Conservation (phyloP, 2,329 filamentous ascomycete genomes). For the Neophaeococcomyces mojaviensis region DNA sequence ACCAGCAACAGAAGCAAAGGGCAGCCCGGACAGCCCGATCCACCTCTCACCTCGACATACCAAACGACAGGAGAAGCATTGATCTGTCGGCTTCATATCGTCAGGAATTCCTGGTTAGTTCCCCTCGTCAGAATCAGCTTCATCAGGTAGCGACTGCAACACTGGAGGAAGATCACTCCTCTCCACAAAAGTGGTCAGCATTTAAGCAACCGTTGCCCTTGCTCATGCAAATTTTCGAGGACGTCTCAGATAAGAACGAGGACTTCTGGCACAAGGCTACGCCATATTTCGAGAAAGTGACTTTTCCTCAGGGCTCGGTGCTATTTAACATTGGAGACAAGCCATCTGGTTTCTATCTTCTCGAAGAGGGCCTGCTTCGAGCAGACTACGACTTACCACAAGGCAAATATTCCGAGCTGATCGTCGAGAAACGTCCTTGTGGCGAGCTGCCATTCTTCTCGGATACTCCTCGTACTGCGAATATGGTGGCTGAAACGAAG, state of each 20-base stretch:
- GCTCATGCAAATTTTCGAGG: conserved; percentile 91
- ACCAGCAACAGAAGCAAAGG: conserved; percentile 56
- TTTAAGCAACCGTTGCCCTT: conserved; percentile 87
- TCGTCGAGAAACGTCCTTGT: conserved; percentile 88
- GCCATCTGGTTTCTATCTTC: conserved; percentile 78
- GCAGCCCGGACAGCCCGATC: conserved; percentile 8
- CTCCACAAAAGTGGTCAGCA: conserved; percentile 65
- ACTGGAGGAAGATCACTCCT: conserved; percentile 55
- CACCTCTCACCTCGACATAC: conserved; percentile 20
- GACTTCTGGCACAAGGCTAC: conserved; percentile 88
- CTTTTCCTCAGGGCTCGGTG: conserved; percentile 61
- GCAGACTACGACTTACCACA: conserved; percentile 89
- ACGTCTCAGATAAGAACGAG: conserved; percentile 75
- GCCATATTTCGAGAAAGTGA: conserved; percentile 64
- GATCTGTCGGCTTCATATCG: conserved; percentile 21
- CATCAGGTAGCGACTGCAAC: conserved; percentile 70
- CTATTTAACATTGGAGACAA: conserved; percentile 71
- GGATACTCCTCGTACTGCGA: conserved; percentile 79
- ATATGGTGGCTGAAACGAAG: conserved; percentile 72
- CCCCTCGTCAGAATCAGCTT: conserved; percentile 71
- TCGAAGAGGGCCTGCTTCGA: conserved; percentile 81
- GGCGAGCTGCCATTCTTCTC: conserved; percentile 95
- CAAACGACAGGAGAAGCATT: conserved; percentile 11
- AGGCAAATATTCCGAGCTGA: conserved; percentile 80
- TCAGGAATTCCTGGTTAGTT: conserved; percentile 56